A percentile compares a stretch with the other conserved stretches of the same genome.
phyloP scores from a whole-genome alignment of 1,284 basidiomycete species.

The Cryptococcus hybrid region DNA sequence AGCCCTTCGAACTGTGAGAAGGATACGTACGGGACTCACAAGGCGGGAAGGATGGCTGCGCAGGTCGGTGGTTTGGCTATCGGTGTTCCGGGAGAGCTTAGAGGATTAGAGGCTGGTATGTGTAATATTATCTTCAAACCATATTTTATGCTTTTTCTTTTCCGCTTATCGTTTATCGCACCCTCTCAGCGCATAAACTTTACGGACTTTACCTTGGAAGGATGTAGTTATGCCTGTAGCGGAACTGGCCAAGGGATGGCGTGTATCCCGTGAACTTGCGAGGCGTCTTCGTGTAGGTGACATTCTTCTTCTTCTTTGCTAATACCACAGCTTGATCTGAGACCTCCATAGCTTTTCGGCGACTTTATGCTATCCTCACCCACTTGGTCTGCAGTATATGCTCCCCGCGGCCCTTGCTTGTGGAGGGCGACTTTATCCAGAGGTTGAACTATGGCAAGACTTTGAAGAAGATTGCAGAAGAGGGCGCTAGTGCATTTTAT shows the following conservation, averaged over 20 bases:
- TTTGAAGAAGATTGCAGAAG: conserved; percentile 39
- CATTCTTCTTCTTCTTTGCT: conserved; percentile 9
- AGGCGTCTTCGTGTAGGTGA: conserved; percentile 64
- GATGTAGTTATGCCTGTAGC: conserved; percentile 72
- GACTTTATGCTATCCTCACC: conserved; percentile 69
- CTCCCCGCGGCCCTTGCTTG: conserved; percentile 68
- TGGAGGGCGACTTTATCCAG: conserved; percentile 69
- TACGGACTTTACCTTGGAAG: conserved; percentile 66
- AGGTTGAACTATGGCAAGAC: conserved; percentile 57
- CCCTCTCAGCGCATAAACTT: conserved; percentile 34
- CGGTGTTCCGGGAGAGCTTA: conserved; percentile 81
- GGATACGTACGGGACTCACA: conserved; percentile 69
- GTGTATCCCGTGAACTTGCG: conserved; percentile 70
- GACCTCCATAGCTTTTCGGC: conserved; percentile 47
- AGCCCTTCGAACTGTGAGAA: conserved; percentile 69
- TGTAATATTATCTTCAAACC: conserved; percentile 59
- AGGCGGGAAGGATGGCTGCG: conserved; percentile 68
- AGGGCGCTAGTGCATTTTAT: conserved; percentile 47
- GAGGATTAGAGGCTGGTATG: conserved; percentile 62
- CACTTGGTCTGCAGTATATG: conserved; percentile 77
- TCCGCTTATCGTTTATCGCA: neutral
- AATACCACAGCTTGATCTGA: neutral
- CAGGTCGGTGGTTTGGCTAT: conserved; percentile 74
- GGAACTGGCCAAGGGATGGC: conserved; percentile 72
- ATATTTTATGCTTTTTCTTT: too few species aligned